These are phyloP conservation scores for Blastobotrys illinoisensis DNA, from an alignment of 1,139 yeast genomes.

Conservation along the genomic window DNA sequence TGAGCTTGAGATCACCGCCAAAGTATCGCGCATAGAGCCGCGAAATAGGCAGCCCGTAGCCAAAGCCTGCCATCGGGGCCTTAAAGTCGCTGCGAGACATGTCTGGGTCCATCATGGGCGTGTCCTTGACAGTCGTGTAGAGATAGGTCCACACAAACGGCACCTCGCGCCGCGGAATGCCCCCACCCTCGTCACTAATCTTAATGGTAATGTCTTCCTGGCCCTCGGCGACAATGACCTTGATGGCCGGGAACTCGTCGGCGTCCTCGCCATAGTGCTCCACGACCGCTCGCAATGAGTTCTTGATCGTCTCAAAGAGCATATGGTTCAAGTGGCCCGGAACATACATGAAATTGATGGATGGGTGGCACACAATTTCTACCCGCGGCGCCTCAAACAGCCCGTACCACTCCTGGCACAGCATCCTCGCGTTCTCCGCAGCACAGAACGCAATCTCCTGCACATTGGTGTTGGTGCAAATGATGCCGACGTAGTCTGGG, in stretches of 20 bases:
- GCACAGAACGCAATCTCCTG: slow-evolving; percentile 79
- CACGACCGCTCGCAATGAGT: slow-evolving; percentile 78
- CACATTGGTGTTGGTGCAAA: slow-evolving; percentile 74
- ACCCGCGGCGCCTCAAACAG: slow-evolving; percentile 77
- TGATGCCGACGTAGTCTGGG: slow-evolving; percentile 72
- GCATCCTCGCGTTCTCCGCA: slow-evolving; percentile 77
- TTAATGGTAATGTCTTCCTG: slow-evolving; percentile 90
- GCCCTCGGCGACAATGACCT: slow-evolving; percentile 87
- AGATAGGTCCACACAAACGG: slow-evolving; percentile 89
- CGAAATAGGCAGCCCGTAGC: slow-evolving; percentile 85
- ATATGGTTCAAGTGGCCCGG: slow-evolving; percentile 88
- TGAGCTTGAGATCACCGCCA: slow-evolving; percentile 83
- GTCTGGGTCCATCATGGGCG: slow-evolving; percentile 64
- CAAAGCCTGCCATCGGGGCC: slow-evolving; percentile 95
- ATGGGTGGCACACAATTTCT: slow-evolving; percentile 64
- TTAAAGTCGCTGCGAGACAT: slow-evolving; percentile 48
- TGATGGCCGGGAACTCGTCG: slow-evolving; percentile 73
- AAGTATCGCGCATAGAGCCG: slow-evolving; percentile 83
- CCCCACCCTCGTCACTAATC: slow-evolving; percentile 92
- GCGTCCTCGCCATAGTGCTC: slow-evolving; percentile 59
- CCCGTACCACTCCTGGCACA: slow-evolving; percentile 85
- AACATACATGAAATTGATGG: slow-evolving; percentile 75
- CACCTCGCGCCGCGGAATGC: slow-evolving; percentile 77
- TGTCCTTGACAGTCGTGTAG: slow-evolving; percentile 78
- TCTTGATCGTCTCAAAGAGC: slow-evolving; percentile 80